Evolutionary conservation across 148 eudicot genomes (phyloP), one percentile per base, ranked within the genome.

Genomic region (Tetragonia tetragonoides): DNA sequence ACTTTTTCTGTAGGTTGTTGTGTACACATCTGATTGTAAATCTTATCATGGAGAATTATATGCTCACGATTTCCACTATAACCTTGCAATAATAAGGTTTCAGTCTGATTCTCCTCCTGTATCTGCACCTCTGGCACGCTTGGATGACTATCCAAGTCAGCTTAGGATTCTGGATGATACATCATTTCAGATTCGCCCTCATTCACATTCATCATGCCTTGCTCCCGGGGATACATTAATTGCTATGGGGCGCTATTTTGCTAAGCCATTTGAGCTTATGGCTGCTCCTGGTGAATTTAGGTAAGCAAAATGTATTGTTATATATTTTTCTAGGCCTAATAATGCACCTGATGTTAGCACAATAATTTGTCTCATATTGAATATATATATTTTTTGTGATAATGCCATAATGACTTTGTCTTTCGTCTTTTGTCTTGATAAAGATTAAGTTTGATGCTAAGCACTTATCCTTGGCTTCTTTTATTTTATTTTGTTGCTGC

Each of bases 51-150:
- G 73, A 28, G 73, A 68, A 41, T 2, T 77, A 6, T 34, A n/a
- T 67, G 64, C 53, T n/a, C 28, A 66, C 21, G 79, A 77, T 38
- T 77, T 77, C 15, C 79, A 77, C 64, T 40, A 53, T 24, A 77
- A 77, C 63, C 3, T 77, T 57, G 54, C 63, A 6, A 66, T 16
- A 20, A 68, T 77, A 16, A 54, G 38, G 17, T 77, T 77, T 20
- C 8, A 16, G 10, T 57, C 76, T 0, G 53, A 73, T 73, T 40
- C 53, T 12, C 37, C 1, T 3, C 41, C 60, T 34, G 3, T 37
- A 0, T 11, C 40, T 73, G 76, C 76, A n/a, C 23, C 3, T 6
- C 0, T 59, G 66, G 56, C 37, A 23, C 66, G 7, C 5, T 8
- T 59, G 23, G 66, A 73, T 73, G 76, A 73, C 17, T 59, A 73